Evolutionary conservation across 352 stramenopile genomes (phyloP), one percentile per base, ranked within the genome.

Genomic region (Plasmopara muralis): DNA sequence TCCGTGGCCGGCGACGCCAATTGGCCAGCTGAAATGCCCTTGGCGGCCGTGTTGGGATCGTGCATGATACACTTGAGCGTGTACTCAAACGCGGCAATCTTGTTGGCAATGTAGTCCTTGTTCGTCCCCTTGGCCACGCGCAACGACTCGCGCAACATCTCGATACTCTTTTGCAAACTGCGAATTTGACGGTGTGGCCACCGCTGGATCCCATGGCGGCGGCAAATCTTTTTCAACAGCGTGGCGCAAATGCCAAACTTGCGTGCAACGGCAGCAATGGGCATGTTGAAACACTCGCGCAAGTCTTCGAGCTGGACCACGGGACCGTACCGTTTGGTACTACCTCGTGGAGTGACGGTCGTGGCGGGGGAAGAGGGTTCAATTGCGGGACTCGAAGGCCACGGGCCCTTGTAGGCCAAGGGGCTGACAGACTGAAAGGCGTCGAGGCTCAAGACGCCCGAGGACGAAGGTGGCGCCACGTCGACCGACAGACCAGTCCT

Each of bases 241-340:
- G 82, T 92, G n/a, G 77, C 81, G 52, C 82, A 92, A 64, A 92
- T 90, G 39, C 82, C 82, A 56, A 92, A 90, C 57, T 89, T 83
- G 45, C 76, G 78, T 31, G 79, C 79, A 31, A 93, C 82, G 0
- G 72, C 72, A 3, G 79, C 79, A 55, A 93, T 87, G 53, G 82
- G 82, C 76, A 89, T 89, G 60, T 90, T 89, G 53, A 93, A 93
- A 57, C 81, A 89, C 53, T 72, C 66, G 20, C 77, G 72, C 41
- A 93, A 59, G 50, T 89, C 78, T 33, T 85, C 72, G n/a, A 89
- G 66, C 46, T 87, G 65, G 31, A 89, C 77, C 40, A 87, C 78
- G 0, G 78, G 78, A 0, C 74, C 74, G 51, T 85, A 85, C 15
- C 78, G 78, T 57, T 85, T 84, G 66, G 25, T 66, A 28, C 55